phyloP scores from a whole-genome alignment of 768 basidiomycete species.

The Trichaptum fuscoviolaceum region DNA sequence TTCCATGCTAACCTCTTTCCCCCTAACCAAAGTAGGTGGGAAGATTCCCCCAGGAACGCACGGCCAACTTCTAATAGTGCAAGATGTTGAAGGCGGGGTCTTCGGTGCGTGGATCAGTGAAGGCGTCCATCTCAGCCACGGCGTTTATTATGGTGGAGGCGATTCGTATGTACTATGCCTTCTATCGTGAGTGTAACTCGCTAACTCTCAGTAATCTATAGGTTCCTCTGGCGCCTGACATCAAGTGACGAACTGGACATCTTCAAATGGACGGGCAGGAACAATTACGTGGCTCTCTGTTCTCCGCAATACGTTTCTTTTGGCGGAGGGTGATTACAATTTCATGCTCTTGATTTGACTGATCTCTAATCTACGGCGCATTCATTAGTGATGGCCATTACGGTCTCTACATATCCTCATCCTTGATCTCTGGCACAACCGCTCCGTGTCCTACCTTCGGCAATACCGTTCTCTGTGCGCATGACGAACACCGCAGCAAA shows the following conservation, averaged over 20 bases:
- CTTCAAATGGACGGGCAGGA: conserved; percentile 82
- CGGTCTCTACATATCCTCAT: conserved; percentile 82
- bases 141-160: conserved; percentile 82
- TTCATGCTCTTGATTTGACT: conserved; percentile 4
- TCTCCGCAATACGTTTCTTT: conserved; percentile 78
- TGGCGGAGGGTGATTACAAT: conserved; percentile 76
- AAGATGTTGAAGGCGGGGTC: conserved; percentile 53
- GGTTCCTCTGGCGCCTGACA: conserved; percentile 73
- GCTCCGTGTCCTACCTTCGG: conserved; percentile 82
- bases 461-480: conserved; percentile 74
- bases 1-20: background rate
- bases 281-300: conserved; percentile 86
- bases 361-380: conserved; percentile 10
- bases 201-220: conserved; percentile 21
- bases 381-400: conserved; percentile 70
- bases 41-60: background rate
- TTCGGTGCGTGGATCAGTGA: conserved; percentile 89
- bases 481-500: conserved; percentile 35
- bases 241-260: conserved; percentile 44
- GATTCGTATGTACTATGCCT: conserved; percentile 60
- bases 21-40: background rate
- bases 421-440: conserved; percentile 78
- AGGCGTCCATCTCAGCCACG: conserved; percentile 52
- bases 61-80: conserved; percentile 33
- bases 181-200: conserved; percentile 1